phyloP scores from a whole-genome alignment of 2,329 filamentous ascomycete species.

The Coniella vitis region DNA sequence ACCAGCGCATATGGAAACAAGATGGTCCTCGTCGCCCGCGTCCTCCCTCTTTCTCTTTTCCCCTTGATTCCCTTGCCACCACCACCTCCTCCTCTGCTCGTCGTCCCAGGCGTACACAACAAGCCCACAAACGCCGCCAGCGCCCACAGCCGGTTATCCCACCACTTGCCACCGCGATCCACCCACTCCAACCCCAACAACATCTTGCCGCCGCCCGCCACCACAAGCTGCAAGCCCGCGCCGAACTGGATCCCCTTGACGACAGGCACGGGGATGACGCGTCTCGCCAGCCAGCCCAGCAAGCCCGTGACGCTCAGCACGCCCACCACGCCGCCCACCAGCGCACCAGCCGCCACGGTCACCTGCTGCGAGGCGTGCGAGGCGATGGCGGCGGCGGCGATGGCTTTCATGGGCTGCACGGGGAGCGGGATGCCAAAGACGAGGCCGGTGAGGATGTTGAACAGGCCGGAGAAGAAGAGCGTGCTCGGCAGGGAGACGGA shows the following conservation, averaged over 20 bases:
- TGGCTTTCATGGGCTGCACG: conserved; percentile 87
- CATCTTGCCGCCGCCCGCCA: conserved; percentile 66
- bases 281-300: conserved; percentile 64
- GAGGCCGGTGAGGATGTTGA: conserved; percentile 76
- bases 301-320: conserved; percentile 73
- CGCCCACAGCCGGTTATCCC: conserved; percentile 75
- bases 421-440: conserved; percentile 84
- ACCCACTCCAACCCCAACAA: conserved; percentile 64
- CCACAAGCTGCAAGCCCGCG: conserved; percentile 74
- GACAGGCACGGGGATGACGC: conserved; percentile 70
- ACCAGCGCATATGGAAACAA: conserved; percentile 74
- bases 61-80: too few species aligned
- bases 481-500: conserved; percentile 80
- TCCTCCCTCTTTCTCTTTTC: too few species aligned
- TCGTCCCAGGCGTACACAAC: conserved; percentile 49
- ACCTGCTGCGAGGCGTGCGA: conserved; percentile 58
- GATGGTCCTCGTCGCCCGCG: too few species aligned
- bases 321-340: conserved; percentile 67
- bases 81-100: too few species aligned
- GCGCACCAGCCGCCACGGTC: conserved; percentile 76
- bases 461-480: conserved; percentile 79
- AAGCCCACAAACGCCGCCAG: conserved; percentile 64
- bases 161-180: conserved; percentile 39
- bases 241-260: conserved; percentile 94
- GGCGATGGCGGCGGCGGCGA: conserved; percentile 77